Evolutionary conservation across 2,329 filamentous ascomycete genomes (phyloP).

Genomic region (Colletotrichum sp.): DNA sequence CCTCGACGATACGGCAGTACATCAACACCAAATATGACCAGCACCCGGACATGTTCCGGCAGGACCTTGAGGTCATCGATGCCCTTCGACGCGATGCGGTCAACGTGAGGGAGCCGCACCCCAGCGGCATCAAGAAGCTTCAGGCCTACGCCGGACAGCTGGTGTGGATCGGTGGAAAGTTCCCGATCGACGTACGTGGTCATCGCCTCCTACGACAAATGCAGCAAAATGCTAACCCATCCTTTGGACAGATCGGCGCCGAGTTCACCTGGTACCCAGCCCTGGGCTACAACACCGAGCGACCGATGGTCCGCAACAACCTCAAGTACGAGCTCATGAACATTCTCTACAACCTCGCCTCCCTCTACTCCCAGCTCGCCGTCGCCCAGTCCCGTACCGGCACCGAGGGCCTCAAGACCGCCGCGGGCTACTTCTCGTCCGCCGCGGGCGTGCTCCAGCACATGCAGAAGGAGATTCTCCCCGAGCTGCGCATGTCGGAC

Average conservation of each 20-base stretch:
- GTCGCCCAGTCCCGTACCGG: conserved; percentile 78
- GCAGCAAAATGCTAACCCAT: not conserved
- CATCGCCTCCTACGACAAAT: not conserved
- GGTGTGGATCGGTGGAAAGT: conserved; percentile 92
- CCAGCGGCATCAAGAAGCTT: conserved; percentile 86
- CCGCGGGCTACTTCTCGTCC: conserved; percentile 88
- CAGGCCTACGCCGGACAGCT: conserved; percentile 91
- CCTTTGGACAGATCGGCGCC: conserved; percentile 73
- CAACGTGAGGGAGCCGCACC: conserved; percentile 86
- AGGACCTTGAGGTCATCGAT: conserved; percentile 86
- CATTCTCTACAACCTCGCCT: conserved; percentile 89
- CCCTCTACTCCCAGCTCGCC: conserved; percentile 92
- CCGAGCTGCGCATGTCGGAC: conserved; percentile 79
- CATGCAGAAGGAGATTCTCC: conserved; percentile 77
- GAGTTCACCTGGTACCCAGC: conserved; percentile 98
- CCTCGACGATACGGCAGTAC: conserved; percentile 87
- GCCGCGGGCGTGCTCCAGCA: conserved; percentile 84
- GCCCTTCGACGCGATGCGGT: conserved; percentile 84
- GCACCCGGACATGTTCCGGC: conserved; percentile 93
- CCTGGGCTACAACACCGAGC: conserved; percentile 85
- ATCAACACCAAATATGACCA: conserved; percentile 99
- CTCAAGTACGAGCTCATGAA: conserved; percentile 88
- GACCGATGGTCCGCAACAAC: conserved; percentile 71
- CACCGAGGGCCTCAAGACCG: conserved; percentile 83
- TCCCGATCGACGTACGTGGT: conserved; percentile 82